Percentiles rank a stretch among this genome's conserved stretches.
These are phyloP conservation scores for Turritis glabra DNA, from an alignment of 345 rosid genomes.

Conservation along the genomic window DNA sequence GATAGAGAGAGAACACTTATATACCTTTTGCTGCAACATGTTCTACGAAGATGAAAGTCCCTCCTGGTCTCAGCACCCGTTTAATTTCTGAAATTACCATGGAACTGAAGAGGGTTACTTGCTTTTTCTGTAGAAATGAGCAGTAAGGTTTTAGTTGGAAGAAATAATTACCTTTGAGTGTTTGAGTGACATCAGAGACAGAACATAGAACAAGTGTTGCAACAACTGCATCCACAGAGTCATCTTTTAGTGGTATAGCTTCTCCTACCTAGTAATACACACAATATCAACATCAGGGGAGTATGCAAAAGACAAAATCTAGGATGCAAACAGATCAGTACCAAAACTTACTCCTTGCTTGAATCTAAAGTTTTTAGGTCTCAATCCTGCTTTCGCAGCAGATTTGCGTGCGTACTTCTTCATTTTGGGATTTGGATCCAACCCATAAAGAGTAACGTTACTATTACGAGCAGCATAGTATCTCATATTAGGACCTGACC, in stretches of 20 bases:
- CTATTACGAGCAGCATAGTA: slow-evolving; percentile 52
- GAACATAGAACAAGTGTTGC: slow-evolving; percentile 86
- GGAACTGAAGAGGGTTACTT: not conserved
- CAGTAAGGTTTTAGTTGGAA: not conserved
- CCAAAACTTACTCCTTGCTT: slow-evolving; percentile 57
- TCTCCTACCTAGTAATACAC: slow-evolving; percentile 65
- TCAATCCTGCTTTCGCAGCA: slow-evolving; percentile 66
- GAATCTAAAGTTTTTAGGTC: slow-evolving; percentile 52
- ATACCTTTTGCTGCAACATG: slow-evolving; percentile 87
- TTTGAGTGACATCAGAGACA: slow-evolving; percentile 59
- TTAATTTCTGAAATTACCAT: slow-evolving; percentile 55
- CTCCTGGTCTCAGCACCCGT: slow-evolving; percentile 83
- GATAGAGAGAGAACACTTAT: no score
- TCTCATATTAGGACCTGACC: slow-evolving; percentile 73
- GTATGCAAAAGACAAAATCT: not conserved
- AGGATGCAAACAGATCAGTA: not conserved
- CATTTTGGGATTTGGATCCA: slow-evolving; percentile 77
- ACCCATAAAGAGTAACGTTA: slow-evolving; percentile 54
- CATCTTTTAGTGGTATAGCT: slow-evolving; percentile 67
- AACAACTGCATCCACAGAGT: slow-evolving; percentile 76
- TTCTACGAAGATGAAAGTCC: slow-evolving; percentile 73
- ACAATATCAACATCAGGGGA: not conserved
- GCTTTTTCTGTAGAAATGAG: no score
- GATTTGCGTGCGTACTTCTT: slow-evolving; percentile 61
- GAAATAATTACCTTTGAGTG: slow-evolving; percentile 59